Percentiles rank a stretch among this genome's conserved stretches.
Evolutionary conservation across 2,329 filamentous ascomycete genomes (phyloP).

Genomic region (Diplocarpon rosae): DNA sequence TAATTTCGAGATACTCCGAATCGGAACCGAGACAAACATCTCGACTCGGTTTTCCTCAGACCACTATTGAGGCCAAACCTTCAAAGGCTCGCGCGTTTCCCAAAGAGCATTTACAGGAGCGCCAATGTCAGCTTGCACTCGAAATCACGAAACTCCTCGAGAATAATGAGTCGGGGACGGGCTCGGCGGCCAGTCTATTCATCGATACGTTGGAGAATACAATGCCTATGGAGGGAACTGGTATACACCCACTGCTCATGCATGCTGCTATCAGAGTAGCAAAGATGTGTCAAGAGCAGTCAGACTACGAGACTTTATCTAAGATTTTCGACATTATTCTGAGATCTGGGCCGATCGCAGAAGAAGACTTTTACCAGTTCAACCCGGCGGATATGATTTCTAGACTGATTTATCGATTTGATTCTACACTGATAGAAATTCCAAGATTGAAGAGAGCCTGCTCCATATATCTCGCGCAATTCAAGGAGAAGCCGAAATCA

Average conservation of each 20-base stretch:
- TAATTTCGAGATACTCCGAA: not conserved
- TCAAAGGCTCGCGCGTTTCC: not conserved
- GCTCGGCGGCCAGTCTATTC: constrained; percentile 16
- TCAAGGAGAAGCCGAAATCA: constrained; percentile 13
- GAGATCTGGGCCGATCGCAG: constrained; percentile 11
- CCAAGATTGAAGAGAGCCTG: constrained; percentile 14
- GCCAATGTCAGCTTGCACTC: constrained; percentile 14
- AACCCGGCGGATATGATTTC: constrained; percentile 13
- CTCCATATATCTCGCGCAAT: constrained; percentile 20
- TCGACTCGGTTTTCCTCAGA: too few species aligned
- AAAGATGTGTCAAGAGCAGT: constrained; percentile 8
- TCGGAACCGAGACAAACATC: not conserved
- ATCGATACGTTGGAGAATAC: constrained; percentile 20
- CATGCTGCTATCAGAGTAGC: constrained; percentile 13
- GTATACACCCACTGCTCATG: constrained; percentile 10
- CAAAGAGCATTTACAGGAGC: constrained; percentile 4
- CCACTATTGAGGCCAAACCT: not conserved
- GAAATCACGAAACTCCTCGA: constrained; percentile 17
- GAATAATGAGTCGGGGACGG: constrained; percentile 8
- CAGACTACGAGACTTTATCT: constrained; percentile 9
- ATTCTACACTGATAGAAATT: too few species aligned
- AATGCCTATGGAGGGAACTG: constrained; percentile 5
- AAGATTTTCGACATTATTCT: constrained; percentile 17
- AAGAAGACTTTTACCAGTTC: constrained; percentile 16
- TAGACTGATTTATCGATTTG: constrained; percentile 4